Conservation (phyloP, 352 stramenopile genomes). For the Blastocystis sp. region DNA sequence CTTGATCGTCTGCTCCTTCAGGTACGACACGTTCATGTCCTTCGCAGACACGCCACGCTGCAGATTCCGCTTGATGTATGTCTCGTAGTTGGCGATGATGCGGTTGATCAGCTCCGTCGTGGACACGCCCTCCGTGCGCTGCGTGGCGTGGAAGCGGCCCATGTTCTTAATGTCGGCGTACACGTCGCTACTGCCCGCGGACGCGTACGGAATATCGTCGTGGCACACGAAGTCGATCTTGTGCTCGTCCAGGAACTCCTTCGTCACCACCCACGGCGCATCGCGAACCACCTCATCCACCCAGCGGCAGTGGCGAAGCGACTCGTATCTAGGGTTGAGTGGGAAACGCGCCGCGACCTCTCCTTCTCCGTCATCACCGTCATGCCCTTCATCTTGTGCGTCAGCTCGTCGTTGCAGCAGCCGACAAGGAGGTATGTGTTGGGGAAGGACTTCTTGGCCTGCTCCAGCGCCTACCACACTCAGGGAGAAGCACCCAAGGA, state of each 20-base stretch:
- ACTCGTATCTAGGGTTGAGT: conserved; percentile 50
- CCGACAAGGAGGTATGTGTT: conserved; percentile 83
- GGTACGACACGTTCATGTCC: conserved; percentile 84
- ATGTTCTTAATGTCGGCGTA: conserved; percentile 83
- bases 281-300: conserved; percentile 83
- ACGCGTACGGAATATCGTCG: conserved; percentile 81
- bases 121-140: conserved; percentile 82
- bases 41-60: conserved; percentile 83
- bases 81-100: conserved; percentile 86
- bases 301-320: conserved; percentile 81
- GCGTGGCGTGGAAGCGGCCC: conserved; percentile 82
- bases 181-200: conserved; percentile 79
- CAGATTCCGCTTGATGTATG: conserved; percentile 84
- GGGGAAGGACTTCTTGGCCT: conserved; percentile 82
- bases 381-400: conserved; percentile 81
- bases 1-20: conserved; percentile 80
- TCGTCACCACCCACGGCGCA: conserved; percentile 81
- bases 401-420: conserved; percentile 82
- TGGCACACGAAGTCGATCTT: conserved; percentile 85
- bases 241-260: conserved; percentile 81
- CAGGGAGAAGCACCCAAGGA: background rate
- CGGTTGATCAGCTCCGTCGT: conserved; percentile 85
- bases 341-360: conserved; percentile 74
- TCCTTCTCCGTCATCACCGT: conserved; percentile 84
- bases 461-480: conserved; percentile 76